These are phyloP conservation scores for Lyophyllum semitale DNA, from an alignment of 768 basidiomycete species.

Conservation along the genomic window DNA sequence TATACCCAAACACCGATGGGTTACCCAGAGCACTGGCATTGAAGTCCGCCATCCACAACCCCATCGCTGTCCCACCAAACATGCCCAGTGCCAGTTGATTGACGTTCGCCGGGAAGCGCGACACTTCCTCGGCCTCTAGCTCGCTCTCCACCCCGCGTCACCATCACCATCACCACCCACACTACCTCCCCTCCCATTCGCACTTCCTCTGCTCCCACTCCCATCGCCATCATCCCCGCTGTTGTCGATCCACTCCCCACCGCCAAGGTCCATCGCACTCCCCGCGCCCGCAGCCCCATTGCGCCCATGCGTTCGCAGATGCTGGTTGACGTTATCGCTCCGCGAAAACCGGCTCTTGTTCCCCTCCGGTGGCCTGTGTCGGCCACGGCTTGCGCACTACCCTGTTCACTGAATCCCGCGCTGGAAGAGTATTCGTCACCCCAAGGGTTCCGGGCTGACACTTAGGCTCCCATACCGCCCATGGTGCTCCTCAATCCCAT, in stretches of 20 bases:
- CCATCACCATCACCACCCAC: conserved; percentile 19
- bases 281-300: conserved; percentile 8
- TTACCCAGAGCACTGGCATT: conserved; percentile 13
- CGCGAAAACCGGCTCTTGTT: conserved; percentile 77
- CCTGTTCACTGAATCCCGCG: conserved; percentile 37
- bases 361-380: conserved; percentile 23
- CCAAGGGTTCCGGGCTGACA: conserved; percentile 20
- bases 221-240: conserved; percentile 21
- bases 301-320: conserved; percentile 76
- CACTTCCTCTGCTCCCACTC: conserved; percentile 24
- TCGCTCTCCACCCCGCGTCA: conserved; percentile 25
- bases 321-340: conserved; percentile 88
- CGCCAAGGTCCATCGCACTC: conserved; percentile 8
- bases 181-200: conserved; percentile 19
- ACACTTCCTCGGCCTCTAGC: conserved; percentile 19
- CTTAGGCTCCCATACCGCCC: conserved; percentile 22
- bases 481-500: conserved; percentile 4
- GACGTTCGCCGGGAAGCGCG: background rate
- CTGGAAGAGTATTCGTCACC: conserved; percentile 22
- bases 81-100: conserved; percentile 23
- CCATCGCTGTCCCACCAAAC: conserved; percentile 27
- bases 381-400: conserved; percentile 31
- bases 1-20: conserved; percentile 11
- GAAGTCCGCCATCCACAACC: conserved; percentile 25
- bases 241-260: conserved; percentile 14